phyloP scores from a whole-genome alignment of 176 grass and related monocot genomes.

The Zizania latifolia region DNA sequence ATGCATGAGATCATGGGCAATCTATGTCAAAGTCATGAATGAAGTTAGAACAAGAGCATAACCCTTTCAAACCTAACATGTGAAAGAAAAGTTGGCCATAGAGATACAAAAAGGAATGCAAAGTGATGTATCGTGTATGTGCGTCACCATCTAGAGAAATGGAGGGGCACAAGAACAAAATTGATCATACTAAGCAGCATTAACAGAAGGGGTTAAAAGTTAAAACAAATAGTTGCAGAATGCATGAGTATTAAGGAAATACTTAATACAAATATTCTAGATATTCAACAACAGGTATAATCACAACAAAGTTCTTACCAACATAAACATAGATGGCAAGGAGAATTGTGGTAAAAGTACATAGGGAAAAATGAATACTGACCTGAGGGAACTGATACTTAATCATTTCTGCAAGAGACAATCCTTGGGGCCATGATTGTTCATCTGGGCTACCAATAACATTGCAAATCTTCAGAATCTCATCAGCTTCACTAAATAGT shows the following conservation, averaged over 20 bases:
- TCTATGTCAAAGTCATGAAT: not conserved
- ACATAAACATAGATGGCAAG: not conserved
- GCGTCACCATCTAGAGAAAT: not conserved
- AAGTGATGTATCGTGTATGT: constrained; percentile 10
- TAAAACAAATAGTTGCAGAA: not conserved
- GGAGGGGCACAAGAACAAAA: not conserved
- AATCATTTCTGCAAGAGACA: constrained; percentile 71
- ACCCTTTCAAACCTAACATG: constrained; percentile 1
- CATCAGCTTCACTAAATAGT: constrained; percentile 76
- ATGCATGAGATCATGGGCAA: not conserved
- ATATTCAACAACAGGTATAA: not conserved
- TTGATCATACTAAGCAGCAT: not conserved
- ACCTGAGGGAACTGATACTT: constrained; percentile 97
- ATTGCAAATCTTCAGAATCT: constrained; percentile 90
- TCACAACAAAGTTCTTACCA: not conserved
- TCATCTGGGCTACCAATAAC: constrained; percentile 82
- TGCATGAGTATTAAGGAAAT: constrained; percentile 14
- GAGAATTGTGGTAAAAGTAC: not conserved
- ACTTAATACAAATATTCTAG: not conserved
- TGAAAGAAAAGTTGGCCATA: not conserved
- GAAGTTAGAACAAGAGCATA: not conserved
- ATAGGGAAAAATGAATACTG: not conserved
- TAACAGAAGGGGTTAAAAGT: not conserved
- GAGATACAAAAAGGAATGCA: not conserved
- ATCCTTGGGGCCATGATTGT: constrained; percentile 79